Evolutionary conservation across 495 filamentous ascomycete genomes (phyloP), one percentile per base, ranked within the genome.

Genomic region (Annulohypoxylon stygium): DNA sequence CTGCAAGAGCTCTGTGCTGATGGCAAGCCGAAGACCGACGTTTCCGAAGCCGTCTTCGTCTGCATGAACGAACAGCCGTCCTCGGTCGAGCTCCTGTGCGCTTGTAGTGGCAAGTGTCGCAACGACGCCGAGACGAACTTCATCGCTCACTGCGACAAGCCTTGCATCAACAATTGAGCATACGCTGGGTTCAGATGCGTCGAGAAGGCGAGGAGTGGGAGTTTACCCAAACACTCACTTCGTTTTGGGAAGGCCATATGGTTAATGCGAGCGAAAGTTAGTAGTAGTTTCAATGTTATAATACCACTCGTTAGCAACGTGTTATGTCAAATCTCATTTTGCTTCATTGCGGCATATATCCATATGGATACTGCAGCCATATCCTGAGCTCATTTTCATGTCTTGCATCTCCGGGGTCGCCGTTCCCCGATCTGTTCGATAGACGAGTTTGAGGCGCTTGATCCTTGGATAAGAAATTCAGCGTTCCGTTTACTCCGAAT

Each of bases 1-100:
- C 70, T 78, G 58, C 70, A 70, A 14, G 78, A 78, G 26, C 81
- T 83, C 68, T 83, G 81, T 73, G 37, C 75, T 20, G 75, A 74
- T 53, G 76, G 78, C 70, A 81, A 78, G 63, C 69, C 76, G 41
- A 82, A 81, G 66, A 81, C 82, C 9, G 80, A 80, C 43, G 75
- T 80, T 11, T 71, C 78, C 43, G 71, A 84, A 58, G 81, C 78
- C 11, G 79, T 84, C 30, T 84, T 80, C 70, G 76, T 83, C 60
- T 84, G 82, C 71, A 77, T 84, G 54, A 73, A 63, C 62, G 78
- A 77, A 6, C 74, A 77, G 66, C 75, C 73, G 20, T 75, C 74
- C 0, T 67, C 36, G 11, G 74, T 84, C 25, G 71, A 83, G 75
- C 70, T 84, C 62, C 50, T 84, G 11, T 84, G 82, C 23, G 70